Conservation (phyloP, 2,329 filamentous ascomycete genomes). For the Paraphoma sp. region DNA sequence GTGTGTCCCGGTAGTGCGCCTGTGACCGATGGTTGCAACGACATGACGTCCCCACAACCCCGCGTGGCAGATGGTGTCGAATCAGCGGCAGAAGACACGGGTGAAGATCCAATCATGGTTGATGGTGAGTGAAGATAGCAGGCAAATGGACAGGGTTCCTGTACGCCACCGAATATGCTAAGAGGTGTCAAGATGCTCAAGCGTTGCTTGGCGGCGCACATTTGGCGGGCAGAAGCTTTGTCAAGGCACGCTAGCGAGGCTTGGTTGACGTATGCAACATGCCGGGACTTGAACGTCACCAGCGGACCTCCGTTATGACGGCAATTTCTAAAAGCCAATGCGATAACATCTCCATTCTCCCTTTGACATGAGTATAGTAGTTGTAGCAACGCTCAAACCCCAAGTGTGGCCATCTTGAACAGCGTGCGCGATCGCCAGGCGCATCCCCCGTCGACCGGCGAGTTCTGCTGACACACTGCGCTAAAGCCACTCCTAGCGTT, state of each 20-base stretch:
- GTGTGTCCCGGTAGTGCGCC: not conserved
- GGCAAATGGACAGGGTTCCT: not conserved
- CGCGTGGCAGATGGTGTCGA: conserved; percentile 4
- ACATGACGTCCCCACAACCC: conserved; percentile 22
- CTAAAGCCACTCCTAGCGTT: not conserved
- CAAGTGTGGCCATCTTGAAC: not conserved
- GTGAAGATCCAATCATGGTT: not conserved
- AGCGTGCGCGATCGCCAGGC: not conserved
- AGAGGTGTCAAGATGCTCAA: conserved; percentile 18
- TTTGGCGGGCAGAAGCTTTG: conserved; percentile 21
- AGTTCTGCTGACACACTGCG: not conserved
- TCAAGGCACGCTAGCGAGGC: conserved; percentile 17
- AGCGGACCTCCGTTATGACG: not conserved
- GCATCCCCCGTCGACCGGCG: not conserved
- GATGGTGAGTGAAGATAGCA: not conserved
- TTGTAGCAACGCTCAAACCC: no score
- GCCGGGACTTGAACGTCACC: not conserved
- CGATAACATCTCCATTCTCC: not conserved
- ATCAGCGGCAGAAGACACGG: not conserved
- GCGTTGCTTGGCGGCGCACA: conserved; percentile 20
- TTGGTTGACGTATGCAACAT: conserved; percentile 11
- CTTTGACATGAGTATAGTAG: not conserved
- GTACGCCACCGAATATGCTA: conserved; percentile 3
- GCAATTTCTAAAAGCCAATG: not conserved
- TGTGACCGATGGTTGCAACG: conserved; percentile 11